Percentiles rank a stretch among this genome's conserved stretches.
Evolutionary conservation across 352 stramenopile species (phyloP).

Genomic region (Discostella stelligera): DNA sequence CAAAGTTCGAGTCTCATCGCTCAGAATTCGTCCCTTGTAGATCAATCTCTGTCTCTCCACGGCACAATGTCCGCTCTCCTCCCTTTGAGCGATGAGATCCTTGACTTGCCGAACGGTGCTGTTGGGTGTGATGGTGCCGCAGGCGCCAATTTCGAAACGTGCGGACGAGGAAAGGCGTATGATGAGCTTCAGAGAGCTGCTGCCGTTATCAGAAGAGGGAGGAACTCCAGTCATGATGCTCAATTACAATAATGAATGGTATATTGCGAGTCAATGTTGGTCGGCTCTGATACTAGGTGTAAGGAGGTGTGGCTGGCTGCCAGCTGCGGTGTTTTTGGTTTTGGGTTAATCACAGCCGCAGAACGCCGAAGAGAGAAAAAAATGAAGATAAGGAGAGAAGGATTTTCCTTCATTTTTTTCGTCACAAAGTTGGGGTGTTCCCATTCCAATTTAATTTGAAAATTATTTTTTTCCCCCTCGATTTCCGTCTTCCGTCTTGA

Average conservation of each 20-base stretch:
- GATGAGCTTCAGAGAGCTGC: constrained; percentile 37
- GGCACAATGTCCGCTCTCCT: constrained; percentile 39
- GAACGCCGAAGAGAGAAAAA: too few relatives aligned
- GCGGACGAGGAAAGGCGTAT: constrained; percentile 50
- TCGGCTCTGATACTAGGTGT: too few relatives aligned
- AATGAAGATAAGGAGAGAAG: too few relatives aligned
- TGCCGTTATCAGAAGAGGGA: not conserved
- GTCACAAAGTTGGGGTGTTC: too few relatives aligned
- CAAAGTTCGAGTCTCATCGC: constrained; percentile 57
- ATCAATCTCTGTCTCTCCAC: constrained; percentile 65
- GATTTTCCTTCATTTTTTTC: too few relatives aligned
- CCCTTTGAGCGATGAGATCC: constrained; percentile 44
- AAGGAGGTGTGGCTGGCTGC: too few relatives aligned
- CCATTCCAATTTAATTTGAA: too few relatives aligned
- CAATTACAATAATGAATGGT: not conserved
- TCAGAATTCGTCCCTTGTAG: constrained; percentile 78
- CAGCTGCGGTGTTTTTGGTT: too few relatives aligned
- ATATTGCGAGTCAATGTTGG: too few relatives aligned
- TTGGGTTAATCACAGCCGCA: too few relatives aligned
- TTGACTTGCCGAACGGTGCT: constrained; percentile 55
- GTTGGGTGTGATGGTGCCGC: constrained; percentile 35
- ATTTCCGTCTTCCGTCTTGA: too few relatives aligned
- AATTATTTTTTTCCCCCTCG: too few relatives aligned
- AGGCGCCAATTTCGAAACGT: constrained; percentile 41
- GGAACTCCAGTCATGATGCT: constrained; percentile 37